Conservation (phyloP, 768 basidiomycete genomes). For the Galerina sulciceps region DNA sequence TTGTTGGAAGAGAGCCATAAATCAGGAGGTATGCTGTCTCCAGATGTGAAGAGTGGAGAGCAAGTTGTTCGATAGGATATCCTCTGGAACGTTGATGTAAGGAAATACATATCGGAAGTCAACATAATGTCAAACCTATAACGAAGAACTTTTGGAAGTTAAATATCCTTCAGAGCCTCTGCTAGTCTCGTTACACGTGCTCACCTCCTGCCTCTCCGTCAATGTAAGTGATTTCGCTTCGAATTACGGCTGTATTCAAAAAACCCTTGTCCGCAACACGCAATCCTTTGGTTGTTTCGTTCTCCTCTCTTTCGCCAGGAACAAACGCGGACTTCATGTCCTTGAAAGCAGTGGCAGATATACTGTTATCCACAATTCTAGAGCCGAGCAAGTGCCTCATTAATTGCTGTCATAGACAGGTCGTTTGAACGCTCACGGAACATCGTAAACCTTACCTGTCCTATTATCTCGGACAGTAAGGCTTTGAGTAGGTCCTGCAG, state of each 20-base stretch:
- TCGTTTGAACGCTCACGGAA: constrained; percentile 59
- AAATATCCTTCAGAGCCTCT: not conserved
- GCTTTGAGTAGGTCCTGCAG: constrained; percentile 28
- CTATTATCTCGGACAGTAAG: constrained; percentile 84
- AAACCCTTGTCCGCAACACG: constrained; percentile 82
- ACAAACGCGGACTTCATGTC: constrained; percentile 61
- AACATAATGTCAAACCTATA: constrained; percentile 55
- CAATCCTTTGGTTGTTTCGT: constrained; percentile 82
- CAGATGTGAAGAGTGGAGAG: constrained; percentile 76
- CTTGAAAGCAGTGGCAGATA: constrained; percentile 85
- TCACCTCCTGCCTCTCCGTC: constrained; percentile 85
- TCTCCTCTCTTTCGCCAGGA: constrained; percentile 72
- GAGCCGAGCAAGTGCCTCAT: not conserved
- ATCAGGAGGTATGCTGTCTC: constrained; percentile 89
- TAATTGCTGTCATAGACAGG: constrained; percentile 1
- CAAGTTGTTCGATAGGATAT: constrained; percentile 92
- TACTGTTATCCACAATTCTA: constrained; percentile 81
- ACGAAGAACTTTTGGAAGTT: constrained; percentile 52
- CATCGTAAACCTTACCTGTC: constrained; percentile 75
- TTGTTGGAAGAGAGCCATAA: constrained; percentile 80
- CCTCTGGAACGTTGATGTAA: constrained; percentile 52
- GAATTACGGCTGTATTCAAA: constrained; percentile 80
- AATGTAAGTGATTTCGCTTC: constrained; percentile 86
- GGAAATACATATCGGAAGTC: not conserved
- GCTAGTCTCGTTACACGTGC: constrained; percentile 11